Evolutionary conservation across 768 basidiomycete genomes (phyloP), one percentile per base, ranked within the genome.

Genomic region (Trametes gibbosa): DNA sequence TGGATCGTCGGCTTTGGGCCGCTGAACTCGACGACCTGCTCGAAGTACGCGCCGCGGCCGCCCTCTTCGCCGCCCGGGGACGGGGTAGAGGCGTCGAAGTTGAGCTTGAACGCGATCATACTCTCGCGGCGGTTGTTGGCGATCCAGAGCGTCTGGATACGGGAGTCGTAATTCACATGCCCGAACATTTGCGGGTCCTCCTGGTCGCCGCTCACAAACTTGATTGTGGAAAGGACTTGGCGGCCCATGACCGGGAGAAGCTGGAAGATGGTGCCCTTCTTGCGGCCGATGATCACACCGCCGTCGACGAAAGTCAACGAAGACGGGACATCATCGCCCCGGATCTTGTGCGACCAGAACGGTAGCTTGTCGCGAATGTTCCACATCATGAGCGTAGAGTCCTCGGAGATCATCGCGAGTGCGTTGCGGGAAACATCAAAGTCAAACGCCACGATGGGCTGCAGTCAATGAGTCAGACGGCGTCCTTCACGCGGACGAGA

Each of bases 161-260:
- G 78, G 0, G 89, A 80, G 74, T 94, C 92, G 68, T 94, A 94
- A 66, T 83, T 87, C 63, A 88, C 84, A 67, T 94, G 92, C 14
- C 92, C 90, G 70, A 92, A 94, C 89, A 94, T 93, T 9, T 91
- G 90, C 16, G 77, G 77, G 66, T 92, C 91, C 41, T 93, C 91
- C 59, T 79, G 81, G 51, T 63, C 70, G 21, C 84, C 84, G 62
- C 85, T 89, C 66, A 88, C 75, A 68, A 94, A 94, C 68, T 84
- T 89, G 73, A 92, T 78, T 6, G 87, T 91, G 14, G 92, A 90
- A 29, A 91, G 76, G 1, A 93, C 81, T 47, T 78, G 79, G 71
- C 86, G 88, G 59, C 84, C 84, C 53, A 87, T 85, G 50, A 83
- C 79, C n/a, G 89, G 86, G 35, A 94, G 77, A 29, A 94, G 77